Base-by-base conservation (phyloP, 2,329 filamentous ascomycete genomes). In the Aphanocladium album region DNA sequence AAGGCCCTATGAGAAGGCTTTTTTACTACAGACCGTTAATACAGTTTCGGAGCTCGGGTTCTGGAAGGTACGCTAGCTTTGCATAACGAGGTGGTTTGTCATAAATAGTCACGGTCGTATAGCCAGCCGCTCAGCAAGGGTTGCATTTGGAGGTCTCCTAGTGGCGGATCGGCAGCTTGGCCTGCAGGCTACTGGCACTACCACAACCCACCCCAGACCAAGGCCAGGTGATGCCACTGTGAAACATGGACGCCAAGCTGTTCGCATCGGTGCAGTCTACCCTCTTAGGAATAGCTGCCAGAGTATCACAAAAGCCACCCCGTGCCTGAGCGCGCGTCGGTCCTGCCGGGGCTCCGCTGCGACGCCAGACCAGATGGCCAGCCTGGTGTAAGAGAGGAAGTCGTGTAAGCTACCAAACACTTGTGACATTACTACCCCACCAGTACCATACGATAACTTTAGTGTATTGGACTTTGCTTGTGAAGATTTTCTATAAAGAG, bases 231-330 rank as follows among this genome's bases (percentile, higher is more conserved):
- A 51, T 23, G 33, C 56, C 46, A 47, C 35, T 33, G 5, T 43
- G 46, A 43, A 58, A 35, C 37, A 41, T 23, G n/a, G n/a, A 30
- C 7, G 33, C 12, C 12, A 12, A 6, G 5, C 27, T 25, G 37
- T 25, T 52, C 25, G 41, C 41, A 41, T 60, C 47, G 41, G 51
- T 33, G 57, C 56, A 52, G 47, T 45, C 23, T 35, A 33, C 46
- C 37, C 35, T 5, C 25, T 46, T 51, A 35, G 56, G 47, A 23
- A 59, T 59, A 52, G 55, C 33, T 21, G 33, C 46, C 37, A 27
- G 25, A 30, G 30, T 17, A n/a, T 23, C 46, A n/a, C 9, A 7
- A 30, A 16, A 2, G 41, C n/a, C 43, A 5, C 30, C 27, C 16
- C 9, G 23, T 37, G 41, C 43, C 30, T 12, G 21, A 37, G 30